Evolutionary conservation across 495 filamentous ascomycete species (phyloP).

Genomic region (Baudoinia panamericana): DNA sequence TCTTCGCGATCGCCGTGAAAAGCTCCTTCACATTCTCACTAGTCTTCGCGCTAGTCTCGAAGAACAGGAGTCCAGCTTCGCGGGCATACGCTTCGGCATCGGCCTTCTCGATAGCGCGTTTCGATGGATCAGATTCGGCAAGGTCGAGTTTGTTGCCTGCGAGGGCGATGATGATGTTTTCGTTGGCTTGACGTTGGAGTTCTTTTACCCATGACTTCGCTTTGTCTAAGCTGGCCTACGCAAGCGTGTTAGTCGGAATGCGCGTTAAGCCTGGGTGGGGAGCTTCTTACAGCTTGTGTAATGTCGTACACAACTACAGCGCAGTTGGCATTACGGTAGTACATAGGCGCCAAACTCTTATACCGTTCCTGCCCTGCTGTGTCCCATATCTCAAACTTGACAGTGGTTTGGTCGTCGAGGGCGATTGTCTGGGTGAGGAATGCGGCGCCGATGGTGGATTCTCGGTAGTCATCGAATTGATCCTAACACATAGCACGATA

Average conservation of each 20-base stretch:
- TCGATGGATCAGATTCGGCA: slow-evolving; percentile 77
- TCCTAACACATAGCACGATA: slow-evolving; percentile 42
- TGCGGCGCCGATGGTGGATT: slow-evolving; percentile 96
- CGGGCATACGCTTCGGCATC: slow-evolving; percentile 91
- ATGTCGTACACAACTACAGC: slow-evolving; percentile 99
- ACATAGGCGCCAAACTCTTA: slow-evolving; percentile 97
- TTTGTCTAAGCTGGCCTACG: slow-evolving; percentile 87
- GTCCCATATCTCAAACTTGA: slow-evolving; percentile 99
- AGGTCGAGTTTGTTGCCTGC: slow-evolving; percentile 97
- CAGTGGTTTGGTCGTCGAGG: slow-evolving; percentile 90
- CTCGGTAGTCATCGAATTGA: slow-evolving; percentile 99
- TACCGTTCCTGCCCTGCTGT: slow-evolving; percentile 96
- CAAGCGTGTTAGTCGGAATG: slow-evolving; percentile 4
- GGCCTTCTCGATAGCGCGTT: slow-evolving; percentile 73
- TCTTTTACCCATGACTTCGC: slow-evolving; percentile 99
- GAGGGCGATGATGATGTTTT: slow-evolving; percentile 97
- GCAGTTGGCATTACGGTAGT: slow-evolving; percentile 98
- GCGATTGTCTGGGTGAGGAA: slow-evolving; percentile 98
- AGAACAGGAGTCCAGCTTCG: slow-evolving; percentile 88
- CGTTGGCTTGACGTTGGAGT: slow-evolving; percentile 93
- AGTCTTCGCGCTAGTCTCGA: slow-evolving; percentile 95
- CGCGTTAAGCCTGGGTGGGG: background rate
- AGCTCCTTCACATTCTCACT: slow-evolving; percentile 88
- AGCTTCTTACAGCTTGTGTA: slow-evolving; percentile 74
- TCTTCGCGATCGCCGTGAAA: slow-evolving; percentile 97